Evolutionary conservation across 2,329 filamentous ascomycete genomes (phyloP).

Genomic region (Fusarium sp.): DNA sequence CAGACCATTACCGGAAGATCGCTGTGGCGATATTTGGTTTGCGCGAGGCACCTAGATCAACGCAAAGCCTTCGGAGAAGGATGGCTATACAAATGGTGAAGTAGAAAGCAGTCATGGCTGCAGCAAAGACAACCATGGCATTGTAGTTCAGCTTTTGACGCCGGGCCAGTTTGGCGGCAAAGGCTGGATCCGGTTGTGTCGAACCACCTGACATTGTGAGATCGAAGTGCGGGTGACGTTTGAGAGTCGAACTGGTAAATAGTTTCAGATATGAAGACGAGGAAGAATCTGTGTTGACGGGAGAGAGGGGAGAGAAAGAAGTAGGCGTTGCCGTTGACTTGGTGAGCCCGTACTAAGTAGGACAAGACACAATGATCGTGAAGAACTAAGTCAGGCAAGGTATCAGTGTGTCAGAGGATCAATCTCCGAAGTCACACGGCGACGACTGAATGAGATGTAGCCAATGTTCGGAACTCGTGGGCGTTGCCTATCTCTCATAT

Average conservation of each 20-base stretch:
- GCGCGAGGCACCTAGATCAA: slow-evolving; percentile 15
- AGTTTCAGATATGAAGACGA: not conserved
- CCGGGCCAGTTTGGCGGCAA: slow-evolving; percentile 35
- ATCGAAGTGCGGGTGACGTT: not conserved
- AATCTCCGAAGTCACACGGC: slow-evolving; percentile 25
- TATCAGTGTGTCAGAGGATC: slow-evolving; percentile 23
- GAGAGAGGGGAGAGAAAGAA: not conserved
- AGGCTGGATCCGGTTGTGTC: slow-evolving; percentile 23
- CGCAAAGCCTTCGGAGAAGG: slow-evolving; percentile 20
- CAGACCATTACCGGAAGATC: slow-evolving; percentile 28
- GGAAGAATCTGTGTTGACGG: not conserved
- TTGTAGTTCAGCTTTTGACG: slow-evolving; percentile 41
- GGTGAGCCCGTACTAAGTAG: slow-evolving; percentile 21
- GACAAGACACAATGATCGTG: slow-evolving; percentile 27
- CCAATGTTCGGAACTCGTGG: not conserved
- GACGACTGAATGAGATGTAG: slow-evolving; percentile 10
- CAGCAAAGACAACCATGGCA: slow-evolving; percentile 37
- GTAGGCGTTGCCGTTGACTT: slow-evolving; percentile 18
- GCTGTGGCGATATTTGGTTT: slow-evolving; percentile 9
- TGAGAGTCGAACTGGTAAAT: not conserved
- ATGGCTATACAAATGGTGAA: slow-evolving; percentile 16
- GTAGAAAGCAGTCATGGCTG: slow-evolving; percentile 24
- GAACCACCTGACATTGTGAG: slow-evolving; percentile 28
- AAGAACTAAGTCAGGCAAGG: slow-evolving; percentile 19
- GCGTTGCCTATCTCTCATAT: not conserved